A percentile compares a stretch with the other conserved stretches of the same genome.
Evolutionary conservation across 2,329 filamentous ascomycete genomes (phyloP).

Genomic region (Penicillium polonicum): DNA sequence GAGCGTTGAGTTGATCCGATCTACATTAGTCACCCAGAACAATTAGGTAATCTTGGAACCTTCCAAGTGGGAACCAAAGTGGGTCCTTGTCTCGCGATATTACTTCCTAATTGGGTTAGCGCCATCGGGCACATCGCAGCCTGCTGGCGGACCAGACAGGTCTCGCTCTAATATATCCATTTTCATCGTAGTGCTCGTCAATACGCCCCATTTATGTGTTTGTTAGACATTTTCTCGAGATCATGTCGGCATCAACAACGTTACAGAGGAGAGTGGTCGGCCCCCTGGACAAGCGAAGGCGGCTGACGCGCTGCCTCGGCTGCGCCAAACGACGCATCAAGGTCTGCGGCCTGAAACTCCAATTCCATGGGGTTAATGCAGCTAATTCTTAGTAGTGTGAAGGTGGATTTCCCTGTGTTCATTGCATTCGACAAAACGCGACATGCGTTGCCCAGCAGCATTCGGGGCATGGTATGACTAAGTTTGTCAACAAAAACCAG

Average conservation of each 20-base stretch:
- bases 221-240: neutral
- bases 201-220: neutral
- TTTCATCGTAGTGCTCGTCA: neutral
- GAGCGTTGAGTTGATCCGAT: neutral
- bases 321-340: constrained; percentile 9
- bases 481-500: neutral
- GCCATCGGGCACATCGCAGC: neutral
- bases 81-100: neutral
- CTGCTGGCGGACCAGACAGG: neutral
- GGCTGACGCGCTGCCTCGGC: constrained; percentile 3
- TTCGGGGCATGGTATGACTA: neutral
- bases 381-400: neutral
- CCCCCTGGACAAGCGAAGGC: constrained; percentile 8
- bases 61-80: neutral
- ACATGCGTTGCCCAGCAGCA: constrained; percentile 1
- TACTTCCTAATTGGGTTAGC: neutral
- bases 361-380: neutral
- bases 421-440: neutral
- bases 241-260: neutral
- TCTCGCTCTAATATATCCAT: neutral
- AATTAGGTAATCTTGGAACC: neutral
- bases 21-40: neutral
- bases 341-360: neutral
- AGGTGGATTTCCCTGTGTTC: neutral
- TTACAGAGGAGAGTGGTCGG: neutral